Conservation (phyloP, 306 rosid species). For the Carpinus viminea region DNA sequence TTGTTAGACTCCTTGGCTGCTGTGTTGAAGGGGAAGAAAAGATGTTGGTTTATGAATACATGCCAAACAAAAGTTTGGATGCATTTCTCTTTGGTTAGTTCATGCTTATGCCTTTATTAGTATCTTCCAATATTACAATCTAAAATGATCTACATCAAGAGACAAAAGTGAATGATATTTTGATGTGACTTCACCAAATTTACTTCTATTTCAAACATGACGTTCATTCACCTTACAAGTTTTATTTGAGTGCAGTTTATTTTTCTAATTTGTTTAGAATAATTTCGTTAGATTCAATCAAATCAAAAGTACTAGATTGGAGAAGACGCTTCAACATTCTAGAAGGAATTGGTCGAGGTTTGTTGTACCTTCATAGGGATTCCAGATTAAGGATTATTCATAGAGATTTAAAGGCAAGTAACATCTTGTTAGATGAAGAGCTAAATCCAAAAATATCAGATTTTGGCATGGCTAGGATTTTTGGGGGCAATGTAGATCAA, state of each 20-base stretch:
- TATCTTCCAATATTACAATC: background rate
- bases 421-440: too few relatives aligned
- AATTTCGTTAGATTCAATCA: slow-evolving; percentile 14
- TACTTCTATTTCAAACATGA: background rate
- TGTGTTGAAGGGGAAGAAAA: slow-evolving; percentile 46
- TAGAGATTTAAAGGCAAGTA: too few relatives aligned
- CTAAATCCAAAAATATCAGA: too few relatives aligned
- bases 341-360: too few relatives aligned
- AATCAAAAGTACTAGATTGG: too few relatives aligned
- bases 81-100: slow-evolving; percentile 51
- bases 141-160: background rate
- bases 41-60: slow-evolving; percentile 45
- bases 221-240: background rate
- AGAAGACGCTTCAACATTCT: too few relatives aligned
- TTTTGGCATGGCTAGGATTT: too few relatives aligned
- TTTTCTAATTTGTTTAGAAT: background rate
- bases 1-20: slow-evolving; percentile 48
- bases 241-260: background rate
- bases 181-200: too few relatives aligned
- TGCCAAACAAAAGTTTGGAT: slow-evolving; percentile 53
- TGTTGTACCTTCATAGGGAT: too few relatives aligned
- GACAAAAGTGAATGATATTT: background rate
- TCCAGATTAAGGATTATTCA: too few relatives aligned
- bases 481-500: too few relatives aligned
- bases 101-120: background rate